Evolutionary conservation across 108 stramenopile genomes (phyloP), one percentile per base, ranked within the genome.

Genomic region (Asterionellopsis glacialis): DNA sequence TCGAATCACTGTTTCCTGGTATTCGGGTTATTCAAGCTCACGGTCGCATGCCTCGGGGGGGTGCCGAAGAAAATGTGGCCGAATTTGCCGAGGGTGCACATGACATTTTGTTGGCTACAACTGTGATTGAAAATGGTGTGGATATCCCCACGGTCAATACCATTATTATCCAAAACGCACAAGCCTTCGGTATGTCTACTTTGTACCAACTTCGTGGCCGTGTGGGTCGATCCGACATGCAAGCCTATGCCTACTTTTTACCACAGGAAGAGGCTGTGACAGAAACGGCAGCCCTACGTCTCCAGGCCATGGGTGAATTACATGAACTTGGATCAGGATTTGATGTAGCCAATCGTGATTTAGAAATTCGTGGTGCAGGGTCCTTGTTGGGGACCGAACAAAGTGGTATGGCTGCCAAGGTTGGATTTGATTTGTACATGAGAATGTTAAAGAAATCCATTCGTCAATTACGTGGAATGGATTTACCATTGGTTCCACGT

Each of bases 101-200:
- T 57, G 95, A 96, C 60, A 75, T 98, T 21, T 73, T 98, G 49
- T 67, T 98, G 50, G 97, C 95, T 28, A 98, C 97, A 18, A 96
- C 95, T 11, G 92, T 98, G 33, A 95, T 98, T 68, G 97, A 98
- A 79, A 96, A 96, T 71, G 97, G 97, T 24, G 89, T 98, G 26
- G 95, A 98, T 67, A 93, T 98, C 60, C 97, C 97, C 15, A 68
- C 76, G 48, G 95, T 95, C 2, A 98, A 98, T 54, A 94, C 95
- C 10, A 94, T 98, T 60, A 82, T 98, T 50, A 83, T 98, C 38
- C 76, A 87, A 63, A 88, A 96, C 62, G 84, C 92, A 40, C 90
- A 97, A 57, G 72, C 69, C 24, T 98, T 98, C 69, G 97, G 97
- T 38, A 87, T 98, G 80, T 79, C 86, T 15, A 91, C 95, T 26